A percentile compares a stretch with the other conserved stretches of the same genome.
Conservation (phyloP, 805 yeast species). For the Cyberlindnera misumaiensis region DNA sequence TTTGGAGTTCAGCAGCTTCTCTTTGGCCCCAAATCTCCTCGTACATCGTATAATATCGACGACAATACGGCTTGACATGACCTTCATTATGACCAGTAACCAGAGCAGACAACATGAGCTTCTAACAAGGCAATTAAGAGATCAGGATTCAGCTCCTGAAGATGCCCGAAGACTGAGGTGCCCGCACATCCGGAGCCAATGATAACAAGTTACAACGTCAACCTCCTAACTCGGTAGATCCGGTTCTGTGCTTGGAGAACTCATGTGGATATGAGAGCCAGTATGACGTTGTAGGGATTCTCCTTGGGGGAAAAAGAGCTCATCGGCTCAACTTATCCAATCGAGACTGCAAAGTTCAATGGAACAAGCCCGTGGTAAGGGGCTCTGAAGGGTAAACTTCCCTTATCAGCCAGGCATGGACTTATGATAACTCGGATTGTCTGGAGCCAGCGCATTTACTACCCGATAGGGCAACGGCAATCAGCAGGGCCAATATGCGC, state of each 20-base stretch:
- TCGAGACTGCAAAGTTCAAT: too few relatives aligned
- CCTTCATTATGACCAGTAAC: constrained; percentile 48
- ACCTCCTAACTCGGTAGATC: constrained; percentile 33
- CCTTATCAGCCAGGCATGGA: too few relatives aligned
- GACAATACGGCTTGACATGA: constrained; percentile 34
- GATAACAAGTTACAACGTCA: too few relatives aligned
- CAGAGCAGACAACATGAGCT: constrained; percentile 33
- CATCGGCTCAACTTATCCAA: too few relatives aligned
- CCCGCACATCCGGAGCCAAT: constrained; percentile 44
- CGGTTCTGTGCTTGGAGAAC: constrained; percentile 11
- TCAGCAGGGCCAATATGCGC: too few relatives aligned
- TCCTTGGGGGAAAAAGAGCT: constrained; percentile 13
- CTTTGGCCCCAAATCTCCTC: constrained; percentile 8
- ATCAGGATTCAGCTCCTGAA: constrained; percentile 23
- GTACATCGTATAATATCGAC: constrained; percentile 11
- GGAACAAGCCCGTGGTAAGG: too few relatives aligned
- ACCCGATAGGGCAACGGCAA: too few relatives aligned
- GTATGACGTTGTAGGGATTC: constrained; percentile 13
- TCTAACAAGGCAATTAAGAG: constrained; percentile 29
- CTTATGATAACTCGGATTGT: too few relatives aligned
- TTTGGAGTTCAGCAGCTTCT: constrained; percentile 30
- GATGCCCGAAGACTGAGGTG: constrained; percentile 31
- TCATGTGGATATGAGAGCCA: constrained; percentile 15
- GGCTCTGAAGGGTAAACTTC: too few relatives aligned
- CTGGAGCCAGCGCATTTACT: too few relatives aligned